Evolutionary conservation across 2,329 filamentous ascomycete species (phyloP).

Genomic region (Calonectria leucothoes): DNA sequence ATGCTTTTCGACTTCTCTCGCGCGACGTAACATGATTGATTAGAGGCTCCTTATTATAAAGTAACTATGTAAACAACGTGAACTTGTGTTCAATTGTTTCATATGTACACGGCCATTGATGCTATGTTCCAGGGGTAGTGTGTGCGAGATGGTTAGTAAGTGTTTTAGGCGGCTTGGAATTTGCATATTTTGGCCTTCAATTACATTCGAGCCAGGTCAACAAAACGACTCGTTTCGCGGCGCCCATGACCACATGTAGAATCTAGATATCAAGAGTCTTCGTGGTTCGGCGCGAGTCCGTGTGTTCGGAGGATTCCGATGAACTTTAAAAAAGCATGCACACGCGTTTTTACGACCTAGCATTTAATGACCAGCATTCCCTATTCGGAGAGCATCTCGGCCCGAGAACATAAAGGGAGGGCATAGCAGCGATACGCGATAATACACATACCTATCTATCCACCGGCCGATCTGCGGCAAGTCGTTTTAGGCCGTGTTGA

Average conservation of each 20-base stretch:
- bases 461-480: not conserved
- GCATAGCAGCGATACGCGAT: not conserved
- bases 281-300: not conserved
- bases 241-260: not conserved
- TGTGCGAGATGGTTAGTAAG: not conserved
- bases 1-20: not conserved
- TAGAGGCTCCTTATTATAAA: not conserved
- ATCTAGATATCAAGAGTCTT: not conserved
- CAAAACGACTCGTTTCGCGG: not conserved
- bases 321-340: not conserved
- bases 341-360: not conserved
- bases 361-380: not conserved
- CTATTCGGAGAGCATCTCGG: not conserved
- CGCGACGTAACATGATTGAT: not conserved
- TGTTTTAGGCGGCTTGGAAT: not conserved
- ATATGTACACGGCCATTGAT: not conserved
- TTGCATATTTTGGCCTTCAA: not conserved
- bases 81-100: not conserved
- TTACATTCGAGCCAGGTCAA: not conserved
- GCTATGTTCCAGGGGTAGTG: not conserved
- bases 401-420: not conserved
- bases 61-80: not conserved
- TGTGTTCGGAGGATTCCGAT: not conserved
- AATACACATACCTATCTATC: not conserved
- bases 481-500: not conserved